Percentiles rank a stretch among this genome's conserved stretches.
Conservation (phyloP, 768 basidiomycete species). For the Mycena rosella region DNA sequence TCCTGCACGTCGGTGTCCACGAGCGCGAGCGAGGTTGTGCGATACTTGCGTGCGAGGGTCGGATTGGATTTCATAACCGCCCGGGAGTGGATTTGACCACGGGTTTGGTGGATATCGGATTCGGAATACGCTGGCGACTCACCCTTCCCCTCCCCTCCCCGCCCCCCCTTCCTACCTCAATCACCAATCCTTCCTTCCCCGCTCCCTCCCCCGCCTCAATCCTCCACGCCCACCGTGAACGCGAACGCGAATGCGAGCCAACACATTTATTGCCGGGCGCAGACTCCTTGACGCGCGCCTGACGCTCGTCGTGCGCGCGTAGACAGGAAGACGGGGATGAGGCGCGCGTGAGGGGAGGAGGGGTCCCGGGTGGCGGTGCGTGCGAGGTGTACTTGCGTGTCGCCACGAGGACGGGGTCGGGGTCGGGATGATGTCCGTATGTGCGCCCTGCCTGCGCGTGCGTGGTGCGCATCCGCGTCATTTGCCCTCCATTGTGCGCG, state of each 20-base stretch:
- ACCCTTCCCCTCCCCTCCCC: too few species aligned
- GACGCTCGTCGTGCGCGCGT: too few species aligned
- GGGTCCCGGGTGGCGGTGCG: too few species aligned
- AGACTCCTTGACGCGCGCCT: too few species aligned
- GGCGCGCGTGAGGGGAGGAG: too few species aligned
- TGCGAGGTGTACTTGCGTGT: neutral
- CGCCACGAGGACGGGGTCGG: neutral
- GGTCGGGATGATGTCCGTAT: too few species aligned
- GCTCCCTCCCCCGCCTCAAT: neutral
- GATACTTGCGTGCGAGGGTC: conserved; percentile 9
- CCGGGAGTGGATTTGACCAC: conserved; percentile 4
- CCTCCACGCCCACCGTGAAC: conserved; percentile 2
- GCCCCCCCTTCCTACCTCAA: too few species aligned
- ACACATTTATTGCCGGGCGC: neutral
- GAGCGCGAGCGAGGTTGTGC: conserved; percentile 6
- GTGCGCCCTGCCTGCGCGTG: too few species aligned
- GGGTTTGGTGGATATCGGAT: conserved; percentile 3
- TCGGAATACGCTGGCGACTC: conserved; percentile 8
- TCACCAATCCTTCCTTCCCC: conserved; percentile 6
- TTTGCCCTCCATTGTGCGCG: conserved; percentile 2
- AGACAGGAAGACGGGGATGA: too few species aligned
- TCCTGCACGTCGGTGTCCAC: neutral
- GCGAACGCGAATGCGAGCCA: conserved; percentile 1
- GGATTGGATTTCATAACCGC: conserved; percentile 9
- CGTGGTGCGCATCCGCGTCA: neutral